Evolutionary conservation across 2,329 filamentous ascomycete genomes (phyloP).

Genomic region (Polytolypa hystricis): DNA sequence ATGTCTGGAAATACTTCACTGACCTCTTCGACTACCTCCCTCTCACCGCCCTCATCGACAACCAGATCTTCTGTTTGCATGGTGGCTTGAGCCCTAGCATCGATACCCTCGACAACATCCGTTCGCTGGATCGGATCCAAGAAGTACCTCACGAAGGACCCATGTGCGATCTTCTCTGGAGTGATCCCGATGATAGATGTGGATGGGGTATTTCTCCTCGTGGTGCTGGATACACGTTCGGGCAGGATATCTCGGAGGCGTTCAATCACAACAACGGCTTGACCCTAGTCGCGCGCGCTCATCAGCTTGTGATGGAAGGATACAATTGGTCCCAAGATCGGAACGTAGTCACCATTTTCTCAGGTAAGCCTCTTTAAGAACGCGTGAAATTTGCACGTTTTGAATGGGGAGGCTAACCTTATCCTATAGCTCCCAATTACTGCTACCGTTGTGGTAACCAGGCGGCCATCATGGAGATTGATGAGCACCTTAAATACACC

Average conservation of each 20-base stretch:
- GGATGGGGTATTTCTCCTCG: slow-evolving; percentile 93
- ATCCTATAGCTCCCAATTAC: slow-evolving; percentile 66
- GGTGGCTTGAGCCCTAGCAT: slow-evolving; percentile 94
- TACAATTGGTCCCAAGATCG: slow-evolving; percentile 99
- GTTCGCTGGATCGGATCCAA: slow-evolving; percentile 89
- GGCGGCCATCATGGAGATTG: slow-evolving; percentile 99
- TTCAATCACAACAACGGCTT: slow-evolving; percentile 99
- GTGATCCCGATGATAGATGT: slow-evolving; percentile 91
- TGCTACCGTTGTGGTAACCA: slow-evolving; percentile 99
- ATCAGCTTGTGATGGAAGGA: slow-evolving; percentile 98
- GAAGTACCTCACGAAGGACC: slow-evolving; percentile 97
- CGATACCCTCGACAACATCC: slow-evolving; percentile 89
- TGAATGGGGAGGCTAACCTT: slow-evolving; percentile 54
- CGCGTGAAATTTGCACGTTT: no score
- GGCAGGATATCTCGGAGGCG: slow-evolving; percentile 93
- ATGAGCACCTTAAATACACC: slow-evolving; percentile 98
- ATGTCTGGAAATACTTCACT: slow-evolving; percentile 98
- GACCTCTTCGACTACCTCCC: slow-evolving; percentile 98
- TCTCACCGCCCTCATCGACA: slow-evolving; percentile 93
- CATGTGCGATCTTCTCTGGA: slow-evolving; percentile 97
- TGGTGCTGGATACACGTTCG: slow-evolving; percentile 90
- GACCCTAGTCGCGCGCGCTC: slow-evolving; percentile 87
- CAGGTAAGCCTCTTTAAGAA: slow-evolving; percentile 57
- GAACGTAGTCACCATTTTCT: slow-evolving; percentile 98
- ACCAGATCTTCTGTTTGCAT: slow-evolving; percentile 98